Evolutionary conservation across 2,329 filamentous ascomycete genomes (phyloP).

Genomic region (Cladosporium austrohemisphaericum): DNA sequence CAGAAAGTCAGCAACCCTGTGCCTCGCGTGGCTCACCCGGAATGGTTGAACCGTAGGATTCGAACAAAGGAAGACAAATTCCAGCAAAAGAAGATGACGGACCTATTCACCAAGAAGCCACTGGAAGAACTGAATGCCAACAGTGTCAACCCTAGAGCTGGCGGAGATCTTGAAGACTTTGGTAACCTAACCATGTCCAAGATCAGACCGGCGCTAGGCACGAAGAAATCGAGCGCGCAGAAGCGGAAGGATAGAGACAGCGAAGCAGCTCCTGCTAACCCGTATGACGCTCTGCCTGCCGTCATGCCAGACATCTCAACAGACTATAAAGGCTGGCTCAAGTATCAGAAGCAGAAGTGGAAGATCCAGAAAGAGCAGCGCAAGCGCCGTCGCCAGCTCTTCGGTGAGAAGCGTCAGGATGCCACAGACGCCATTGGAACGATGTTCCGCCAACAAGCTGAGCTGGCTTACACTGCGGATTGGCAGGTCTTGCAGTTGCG

Average conservation of each 20-base stretch:
- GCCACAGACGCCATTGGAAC: constrained; percentile 60
- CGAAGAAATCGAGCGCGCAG: constrained; percentile 35
- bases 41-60: constrained; percentile 93
- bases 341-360: constrained; percentile 98
- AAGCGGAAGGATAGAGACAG: constrained; percentile 48
- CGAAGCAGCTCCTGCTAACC: constrained; percentile 56
- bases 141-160: constrained; percentile 44
- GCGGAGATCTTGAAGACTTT: constrained; percentile 53
- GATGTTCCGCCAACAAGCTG: constrained; percentile 87
- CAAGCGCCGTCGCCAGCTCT: constrained; percentile 79
- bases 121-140: constrained; percentile 69
- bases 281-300: constrained; percentile 75
- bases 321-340: constrained; percentile 82
- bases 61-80: constrained; percentile 94
- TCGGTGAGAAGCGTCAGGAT: constrained; percentile 73
- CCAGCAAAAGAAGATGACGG: constrained; percentile 98
- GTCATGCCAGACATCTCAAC: constrained; percentile 80
- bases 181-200: constrained; percentile 33
- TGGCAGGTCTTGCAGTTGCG: constrained; percentile 93
- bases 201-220: constrained; percentile 44
- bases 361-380: constrained; percentile 93
- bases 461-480: constrained; percentile 81
- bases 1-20: constrained; percentile 95
- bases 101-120: constrained; percentile 73
- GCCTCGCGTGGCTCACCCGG: constrained; percentile 86